Evolutionary conservation across 306 rosid species (phyloP).

Genomic region (Pyrus communis): DNA sequence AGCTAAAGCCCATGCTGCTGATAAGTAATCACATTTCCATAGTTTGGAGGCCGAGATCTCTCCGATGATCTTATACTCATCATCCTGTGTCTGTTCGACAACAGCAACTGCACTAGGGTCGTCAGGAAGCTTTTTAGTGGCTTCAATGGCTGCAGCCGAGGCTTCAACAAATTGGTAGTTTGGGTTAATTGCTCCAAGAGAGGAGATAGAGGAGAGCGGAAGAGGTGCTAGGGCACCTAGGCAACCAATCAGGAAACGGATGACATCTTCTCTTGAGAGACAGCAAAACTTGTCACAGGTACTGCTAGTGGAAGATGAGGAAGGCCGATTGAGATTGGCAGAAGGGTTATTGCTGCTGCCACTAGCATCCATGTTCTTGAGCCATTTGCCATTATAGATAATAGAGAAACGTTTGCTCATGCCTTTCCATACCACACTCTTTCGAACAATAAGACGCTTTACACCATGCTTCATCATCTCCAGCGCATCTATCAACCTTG

Average conservation of each 20-base stretch:
- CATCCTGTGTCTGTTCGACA: conserved; percentile 40
- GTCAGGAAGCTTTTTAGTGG: conserved; percentile 45
- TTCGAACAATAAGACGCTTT: conserved; percentile 78
- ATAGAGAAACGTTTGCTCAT: conserved; percentile 96
- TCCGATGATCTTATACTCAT: conserved; percentile 67
- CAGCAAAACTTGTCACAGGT: conserved; percentile 64
- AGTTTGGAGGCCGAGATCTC: conserved; percentile 86
- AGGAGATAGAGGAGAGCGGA: conserved; percentile 78
- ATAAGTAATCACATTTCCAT: conserved; percentile 89
- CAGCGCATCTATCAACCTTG: conserved; percentile 85
- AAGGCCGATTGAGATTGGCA: conserved; percentile 35
- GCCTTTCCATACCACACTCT: conserved; percentile 86
- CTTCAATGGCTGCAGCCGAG: conserved; percentile 59
- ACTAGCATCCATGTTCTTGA: conserved; percentile 56
- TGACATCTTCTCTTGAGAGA: conserved; percentile 94
- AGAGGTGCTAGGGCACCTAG: conserved; percentile 95
- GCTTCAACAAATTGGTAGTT: conserved; percentile 64
- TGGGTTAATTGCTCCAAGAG: conserved; percentile 68
- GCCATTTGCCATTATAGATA: conserved; percentile 89
- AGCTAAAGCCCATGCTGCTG: conserved; percentile 90
- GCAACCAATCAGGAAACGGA: conserved; percentile 91
- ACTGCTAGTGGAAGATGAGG: conserved; percentile 40
- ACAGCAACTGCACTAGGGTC: conserved; percentile 84
- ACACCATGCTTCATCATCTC: conserved; percentile 99
- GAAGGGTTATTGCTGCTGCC: conserved; percentile 50